These are phyloP conservation scores for Marsdenia floribunda DNA, from an alignment of 257 asterid species.

Conservation along the genomic window DNA sequence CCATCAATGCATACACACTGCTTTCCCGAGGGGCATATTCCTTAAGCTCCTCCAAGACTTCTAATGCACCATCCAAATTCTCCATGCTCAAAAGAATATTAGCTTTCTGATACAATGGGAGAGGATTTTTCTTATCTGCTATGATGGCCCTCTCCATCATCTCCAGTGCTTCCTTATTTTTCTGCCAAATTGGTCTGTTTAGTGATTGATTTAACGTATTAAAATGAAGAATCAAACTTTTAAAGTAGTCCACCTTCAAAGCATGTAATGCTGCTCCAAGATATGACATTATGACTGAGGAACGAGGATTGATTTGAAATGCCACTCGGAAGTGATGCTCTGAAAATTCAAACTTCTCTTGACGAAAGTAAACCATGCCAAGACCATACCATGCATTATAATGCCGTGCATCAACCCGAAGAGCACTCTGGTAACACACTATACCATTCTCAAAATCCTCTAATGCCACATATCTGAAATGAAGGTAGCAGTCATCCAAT, in stretches of 20 bases:
- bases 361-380: slow-evolving; percentile 92
- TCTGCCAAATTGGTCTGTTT: slow-evolving; percentile 36
- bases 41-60: slow-evolving; percentile 92
- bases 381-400: slow-evolving; percentile 99
- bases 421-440: slow-evolving; percentile 80
- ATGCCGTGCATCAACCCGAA: slow-evolving; percentile 77
- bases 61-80: slow-evolving; percentile 70
- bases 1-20: slow-evolving; percentile 94
- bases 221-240: neutral
- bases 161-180: slow-evolving; percentile 69
- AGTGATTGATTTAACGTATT: neutral
- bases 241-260: slow-evolving; percentile 48
- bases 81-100: slow-evolving; percentile 86
- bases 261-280: slow-evolving; percentile 90
- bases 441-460: slow-evolving; percentile 93
- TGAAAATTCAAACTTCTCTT: slow-evolving; percentile 86
- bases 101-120: slow-evolving; percentile 94
- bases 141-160: slow-evolving; percentile 82
- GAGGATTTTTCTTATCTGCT: slow-evolving; percentile 95
- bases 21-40: slow-evolving; percentile 89
- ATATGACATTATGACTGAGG: slow-evolving; percentile 93
- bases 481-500: slow-evolving; percentile 10
- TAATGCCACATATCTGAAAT: slow-evolving; percentile 65
- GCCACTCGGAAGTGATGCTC: slow-evolving; percentile 95
- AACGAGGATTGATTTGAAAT: slow-evolving; percentile 70